Percentiles rank a stretch among this genome's conserved stretches.
Evolutionary conservation across 495 filamentous ascomycete species (phyloP).

Genomic region (Hypoxylon lenormandii): DNA sequence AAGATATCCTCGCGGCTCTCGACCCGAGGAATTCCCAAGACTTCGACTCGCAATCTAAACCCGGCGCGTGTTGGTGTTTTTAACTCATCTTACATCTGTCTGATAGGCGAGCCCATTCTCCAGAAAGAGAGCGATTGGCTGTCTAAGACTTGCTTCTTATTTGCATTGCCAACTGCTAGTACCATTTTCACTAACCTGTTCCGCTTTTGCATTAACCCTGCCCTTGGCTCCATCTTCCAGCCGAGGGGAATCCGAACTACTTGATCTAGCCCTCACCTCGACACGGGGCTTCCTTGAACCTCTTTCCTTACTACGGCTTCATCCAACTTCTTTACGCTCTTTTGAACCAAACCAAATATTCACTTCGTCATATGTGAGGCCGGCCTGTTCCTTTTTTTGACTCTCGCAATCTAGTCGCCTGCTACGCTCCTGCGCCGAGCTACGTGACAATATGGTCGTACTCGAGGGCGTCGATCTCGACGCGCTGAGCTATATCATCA

Average conservation of each 20-base stretch:
- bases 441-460: slow-evolving; percentile 49
- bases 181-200: slow-evolving; percentile 3
- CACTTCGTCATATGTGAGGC: slow-evolving; percentile 24
- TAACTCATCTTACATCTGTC: slow-evolving; percentile 36
- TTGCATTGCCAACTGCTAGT: slow-evolving; percentile 18
- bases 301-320: slow-evolving; percentile 8
- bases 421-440: slow-evolving; percentile 18
- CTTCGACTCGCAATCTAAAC: slow-evolving; percentile 12
- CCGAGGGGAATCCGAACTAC: slow-evolving; percentile 23
- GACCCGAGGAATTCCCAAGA: slow-evolving; percentile 6
- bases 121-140: slow-evolving; percentile 24
- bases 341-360: slow-evolving; percentile 41
- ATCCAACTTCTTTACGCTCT: slow-evolving; percentile 44
- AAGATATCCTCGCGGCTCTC: slow-evolving; percentile 11
- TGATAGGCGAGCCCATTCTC: slow-evolving; percentile 39
- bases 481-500: slow-evolving; percentile 61
- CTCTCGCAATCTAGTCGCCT: slow-evolving; percentile 10
- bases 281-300: background rate
- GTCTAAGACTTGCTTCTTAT: slow-evolving; percentile 44
- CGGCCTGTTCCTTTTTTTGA: slow-evolving; percentile 10
- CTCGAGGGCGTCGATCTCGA: slow-evolving; percentile 56
- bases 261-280: slow-evolving; percentile 41
- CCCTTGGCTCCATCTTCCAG: slow-evolving; percentile 9
- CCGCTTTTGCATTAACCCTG: slow-evolving; percentile 25
- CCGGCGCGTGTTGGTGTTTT: slow-evolving; percentile 15